A percentile compares a stretch with the other conserved stretches of the same genome.
Evolutionary conservation across 2,329 filamentous ascomycete genomes (phyloP).

Genomic region (Calonectria multiphialidica): DNA sequence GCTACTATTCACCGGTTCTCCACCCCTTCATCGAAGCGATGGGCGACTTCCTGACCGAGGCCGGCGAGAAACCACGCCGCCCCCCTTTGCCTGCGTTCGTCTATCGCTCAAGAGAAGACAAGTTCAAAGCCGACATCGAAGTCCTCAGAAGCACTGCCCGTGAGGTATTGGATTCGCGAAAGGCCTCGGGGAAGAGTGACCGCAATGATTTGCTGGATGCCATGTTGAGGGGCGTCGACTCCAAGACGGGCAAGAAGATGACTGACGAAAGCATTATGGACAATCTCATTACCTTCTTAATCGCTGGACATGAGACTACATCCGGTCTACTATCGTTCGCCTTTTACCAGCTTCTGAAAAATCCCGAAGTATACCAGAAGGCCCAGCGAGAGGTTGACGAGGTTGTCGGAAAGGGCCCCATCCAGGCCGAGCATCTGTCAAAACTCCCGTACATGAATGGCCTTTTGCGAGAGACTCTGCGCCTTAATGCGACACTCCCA

Average conservation of each 20-base stretch:
- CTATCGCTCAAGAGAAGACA: slow-evolving; percentile 59
- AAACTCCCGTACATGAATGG: slow-evolving; percentile 76
- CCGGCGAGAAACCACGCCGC: slow-evolving; percentile 61
- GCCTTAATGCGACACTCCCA: slow-evolving; percentile 71
- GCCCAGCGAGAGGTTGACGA: slow-evolving; percentile 75
- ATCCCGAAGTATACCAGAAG: slow-evolving; percentile 68
- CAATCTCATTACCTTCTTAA: slow-evolving; percentile 79
- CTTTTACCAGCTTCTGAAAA: slow-evolving; percentile 73
- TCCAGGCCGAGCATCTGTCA: slow-evolving; percentile 70
- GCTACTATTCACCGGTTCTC: slow-evolving; percentile 74
- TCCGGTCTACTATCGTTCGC: slow-evolving; percentile 75
- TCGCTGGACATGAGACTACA: slow-evolving; percentile 79
- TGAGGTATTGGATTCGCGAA: slow-evolving; percentile 70
- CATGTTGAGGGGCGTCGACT: slow-evolving; percentile 76
- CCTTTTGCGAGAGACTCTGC: slow-evolving; percentile 72
- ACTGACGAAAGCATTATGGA: slow-evolving; percentile 72
- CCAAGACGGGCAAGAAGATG: slow-evolving; percentile 74
- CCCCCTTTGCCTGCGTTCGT: slow-evolving; percentile 62
- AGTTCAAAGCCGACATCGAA: slow-evolving; percentile 66
- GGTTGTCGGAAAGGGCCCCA: slow-evolving; percentile 68
- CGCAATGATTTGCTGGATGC: slow-evolving; percentile 77
- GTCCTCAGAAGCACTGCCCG: slow-evolving; percentile 66
- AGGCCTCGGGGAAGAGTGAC: slow-evolving; percentile 60
- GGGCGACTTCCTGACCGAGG: slow-evolving; percentile 69
- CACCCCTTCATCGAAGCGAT: slow-evolving; percentile 79